Percentiles rank a stretch among this genome's conserved stretches.
Evolutionary conservation across 805 yeast genomes (phyloP).

Genomic region (Phaffomyces opuntiae): DNA sequence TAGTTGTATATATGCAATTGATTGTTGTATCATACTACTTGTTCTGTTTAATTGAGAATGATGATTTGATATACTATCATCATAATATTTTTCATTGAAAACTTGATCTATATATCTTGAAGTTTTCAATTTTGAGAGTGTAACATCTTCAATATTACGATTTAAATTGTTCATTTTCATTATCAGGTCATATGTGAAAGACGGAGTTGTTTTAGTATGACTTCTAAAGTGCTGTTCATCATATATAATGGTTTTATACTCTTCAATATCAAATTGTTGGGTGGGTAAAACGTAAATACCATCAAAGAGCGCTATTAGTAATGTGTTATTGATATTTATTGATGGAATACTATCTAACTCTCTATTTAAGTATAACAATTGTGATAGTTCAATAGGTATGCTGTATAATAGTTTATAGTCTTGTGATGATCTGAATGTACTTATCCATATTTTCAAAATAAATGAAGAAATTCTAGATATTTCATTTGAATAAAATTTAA

Average conservation of each 20-base stretch:
- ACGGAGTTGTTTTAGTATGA: slow-evolving; percentile 6
- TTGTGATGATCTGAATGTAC: slow-evolving; percentile 1
- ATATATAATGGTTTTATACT: slow-evolving; percentile 7
- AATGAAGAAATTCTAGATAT: slow-evolving; percentile 6
- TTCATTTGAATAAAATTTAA: slow-evolving; percentile 10
- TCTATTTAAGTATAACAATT: slow-evolving; percentile 27
- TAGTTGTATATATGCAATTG: slow-evolving; percentile 2
- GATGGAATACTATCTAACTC: slow-evolving; percentile 16
- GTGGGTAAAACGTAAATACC: slow-evolving; percentile 21
- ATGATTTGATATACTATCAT: slow-evolving; percentile 7
- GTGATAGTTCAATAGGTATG: slow-evolving; percentile 24
- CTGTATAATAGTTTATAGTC: slow-evolving; percentile 23
- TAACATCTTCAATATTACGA: slow-evolving; percentile 29
- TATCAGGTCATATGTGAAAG: slow-evolving; percentile 33
- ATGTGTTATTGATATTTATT: slow-evolving; percentile 12
- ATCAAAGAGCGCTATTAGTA: slow-evolving; percentile 26
- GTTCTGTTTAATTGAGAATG: slow-evolving; percentile 6
- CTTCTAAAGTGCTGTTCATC: slow-evolving; percentile 1
- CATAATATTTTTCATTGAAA: slow-evolving; percentile 3
- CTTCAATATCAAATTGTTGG: slow-evolving; percentile 2
- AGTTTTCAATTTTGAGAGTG: slow-evolving; percentile 12
- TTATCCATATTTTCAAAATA: slow-evolving; percentile 18
- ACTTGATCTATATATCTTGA: slow-evolving; percentile 9
- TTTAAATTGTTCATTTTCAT: slow-evolving; percentile 36
- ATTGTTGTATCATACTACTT: slow-evolving; percentile 6